Evolutionary conservation across 805 yeast genomes (phyloP).

Genomic region (Lipomyces chichibuensis): DNA sequence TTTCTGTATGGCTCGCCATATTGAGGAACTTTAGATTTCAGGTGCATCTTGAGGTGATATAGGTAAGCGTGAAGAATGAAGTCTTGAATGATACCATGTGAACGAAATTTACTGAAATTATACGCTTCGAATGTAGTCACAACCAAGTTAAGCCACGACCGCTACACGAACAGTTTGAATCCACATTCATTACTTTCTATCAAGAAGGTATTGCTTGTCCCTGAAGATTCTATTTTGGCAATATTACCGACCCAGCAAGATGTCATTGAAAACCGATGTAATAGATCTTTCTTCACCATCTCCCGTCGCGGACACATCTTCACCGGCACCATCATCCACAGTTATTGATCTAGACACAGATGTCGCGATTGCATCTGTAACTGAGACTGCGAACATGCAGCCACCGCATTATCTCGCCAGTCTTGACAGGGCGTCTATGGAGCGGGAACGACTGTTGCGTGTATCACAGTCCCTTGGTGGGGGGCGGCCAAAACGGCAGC

Average conservation of each 20-base stretch:
- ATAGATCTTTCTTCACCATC: background rate
- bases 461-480: slow-evolving; percentile 26
- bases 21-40: no score
- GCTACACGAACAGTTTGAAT: no score
- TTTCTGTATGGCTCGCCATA: no score
- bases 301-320: background rate
- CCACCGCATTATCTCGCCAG: slow-evolving; percentile 6
- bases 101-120: no score
- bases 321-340: background rate
- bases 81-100: no score
- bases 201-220: background rate
- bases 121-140: no score
- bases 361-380: background rate
- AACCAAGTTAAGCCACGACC: no score
- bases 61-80: no score
- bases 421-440: slow-evolving; percentile 33
- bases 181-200: background rate
- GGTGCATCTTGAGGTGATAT: no score
- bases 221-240: background rate
- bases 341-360: slow-evolving; percentile 6
- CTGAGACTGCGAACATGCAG: background rate
- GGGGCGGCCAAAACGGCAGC: slow-evolving; percentile 29
- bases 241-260: background rate
- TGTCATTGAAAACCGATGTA: background rate
- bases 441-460: slow-evolving; percentile 29